Conservation (phyloP, 2,329 filamentous ascomycete genomes). For the Fusarium sp. region DNA sequence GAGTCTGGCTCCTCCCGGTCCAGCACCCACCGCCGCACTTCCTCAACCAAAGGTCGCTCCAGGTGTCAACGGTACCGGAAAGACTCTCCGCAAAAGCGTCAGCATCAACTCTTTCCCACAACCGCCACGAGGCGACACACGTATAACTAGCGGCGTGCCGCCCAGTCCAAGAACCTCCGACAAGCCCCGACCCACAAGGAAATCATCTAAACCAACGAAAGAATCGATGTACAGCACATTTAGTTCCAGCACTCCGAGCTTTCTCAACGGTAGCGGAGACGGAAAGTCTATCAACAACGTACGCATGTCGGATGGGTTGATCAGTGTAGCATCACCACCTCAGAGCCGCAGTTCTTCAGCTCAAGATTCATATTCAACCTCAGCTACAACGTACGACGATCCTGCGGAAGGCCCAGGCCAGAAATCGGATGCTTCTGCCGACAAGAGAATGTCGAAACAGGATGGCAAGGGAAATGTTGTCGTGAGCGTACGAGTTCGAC, state of each 20-base stretch:
- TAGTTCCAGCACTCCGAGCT: constrained; percentile 71
- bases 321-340: constrained; percentile 83
- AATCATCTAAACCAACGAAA: constrained; percentile 66
- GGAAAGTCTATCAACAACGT: constrained; percentile 77
- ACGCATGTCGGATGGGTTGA: constrained; percentile 78
- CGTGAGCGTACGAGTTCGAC: constrained; percentile 93
- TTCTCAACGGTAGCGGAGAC: constrained; percentile 83
- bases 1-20: constrained; percentile 63
- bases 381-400: constrained; percentile 89
- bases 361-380: constrained; percentile 92
- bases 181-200: constrained; percentile 61
- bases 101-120: constrained; percentile 96
- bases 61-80: constrained; percentile 70
- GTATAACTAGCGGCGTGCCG: constrained; percentile 68
- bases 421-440: constrained; percentile 50
- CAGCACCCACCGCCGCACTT: constrained; percentile 65
- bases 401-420: constrained; percentile 66
- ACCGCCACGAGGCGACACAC: constrained; percentile 77
- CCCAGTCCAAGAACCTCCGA: constrained; percentile 70
- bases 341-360: constrained; percentile 93
- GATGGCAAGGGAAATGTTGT: constrained; percentile 95
- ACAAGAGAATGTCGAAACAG: constrained; percentile 65
- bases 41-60: constrained; percentile 68
- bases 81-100: constrained; percentile 84
- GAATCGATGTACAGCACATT: constrained; percentile 65